phyloP scores from a whole-genome alignment of 2,329 filamentous ascomycete species.

The Sclerotinia minor region DNA sequence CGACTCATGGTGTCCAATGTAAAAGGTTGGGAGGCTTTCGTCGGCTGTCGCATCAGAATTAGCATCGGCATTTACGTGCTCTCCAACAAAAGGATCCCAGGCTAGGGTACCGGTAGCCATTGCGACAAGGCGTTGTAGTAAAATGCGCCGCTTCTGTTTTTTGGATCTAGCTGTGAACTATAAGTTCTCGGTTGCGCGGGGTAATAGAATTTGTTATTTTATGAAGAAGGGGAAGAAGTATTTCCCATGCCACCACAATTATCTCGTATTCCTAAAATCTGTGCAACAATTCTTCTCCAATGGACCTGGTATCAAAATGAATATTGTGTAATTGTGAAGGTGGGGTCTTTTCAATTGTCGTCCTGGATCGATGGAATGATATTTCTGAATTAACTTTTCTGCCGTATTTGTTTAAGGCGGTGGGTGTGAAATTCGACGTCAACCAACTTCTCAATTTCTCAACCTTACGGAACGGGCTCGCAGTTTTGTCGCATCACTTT shows the following conservation, averaged over 20 bases:
- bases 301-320: neutral
- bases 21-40: constrained; percentile 54
- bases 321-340: neutral
- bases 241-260: neutral
- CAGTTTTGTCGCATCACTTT: constrained; percentile 4
- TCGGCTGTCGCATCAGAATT: constrained; percentile 34
- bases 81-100: constrained; percentile 11
- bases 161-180: constrained; percentile 1
- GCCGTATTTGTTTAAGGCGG: constrained; percentile 6
- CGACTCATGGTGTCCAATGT: constrained; percentile 74
- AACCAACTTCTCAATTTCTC: too few relatives aligned
- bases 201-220: neutral
- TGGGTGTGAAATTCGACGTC: neutral
- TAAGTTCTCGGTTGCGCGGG: constrained; percentile 5
- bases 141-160: constrained; percentile 4
- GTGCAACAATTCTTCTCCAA: neutral
- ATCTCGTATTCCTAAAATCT: neutral
- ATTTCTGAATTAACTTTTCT: constrained; percentile 17
- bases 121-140: neutral
- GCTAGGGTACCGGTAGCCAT: constrained; percentile 20
- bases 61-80: constrained; percentile 25
- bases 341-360: neutral
- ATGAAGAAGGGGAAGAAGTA: neutral
- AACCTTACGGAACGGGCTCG: neutral
- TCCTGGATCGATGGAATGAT: constrained; percentile 8